Evolutionary conservation across 768 basidiomycete genomes (phyloP).

Genomic region (Pleurotus giganteus): DNA sequence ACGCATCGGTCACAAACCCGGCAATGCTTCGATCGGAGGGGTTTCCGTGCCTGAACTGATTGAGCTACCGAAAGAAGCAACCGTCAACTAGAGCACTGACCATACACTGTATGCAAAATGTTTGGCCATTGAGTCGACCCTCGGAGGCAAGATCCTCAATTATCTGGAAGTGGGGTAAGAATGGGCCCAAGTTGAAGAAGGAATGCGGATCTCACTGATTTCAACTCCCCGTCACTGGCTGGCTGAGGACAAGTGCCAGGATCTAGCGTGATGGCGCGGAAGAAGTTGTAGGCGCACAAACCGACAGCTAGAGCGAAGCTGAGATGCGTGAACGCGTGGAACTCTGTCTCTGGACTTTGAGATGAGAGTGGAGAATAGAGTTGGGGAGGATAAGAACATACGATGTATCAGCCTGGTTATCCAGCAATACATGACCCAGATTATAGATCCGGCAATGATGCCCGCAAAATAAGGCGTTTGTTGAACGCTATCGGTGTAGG

Average conservation of each 20-base stretch:
- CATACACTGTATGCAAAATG: constrained; percentile 97
- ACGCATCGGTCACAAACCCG: constrained; percentile 88
- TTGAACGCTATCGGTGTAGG: constrained; percentile 79
- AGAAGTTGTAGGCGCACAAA: constrained; percentile 86
- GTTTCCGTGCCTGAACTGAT: constrained; percentile 67
- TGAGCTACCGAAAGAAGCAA: not conserved
- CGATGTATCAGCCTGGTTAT: constrained; percentile 70
- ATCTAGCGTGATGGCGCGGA: constrained; percentile 84
- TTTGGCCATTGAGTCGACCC: constrained; percentile 90
- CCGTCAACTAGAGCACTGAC: constrained; percentile 35
- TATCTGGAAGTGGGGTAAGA: constrained; percentile 43
- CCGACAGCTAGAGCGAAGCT: constrained; percentile 67
- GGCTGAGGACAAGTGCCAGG: constrained; percentile 86
- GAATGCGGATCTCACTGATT: constrained; percentile 55
- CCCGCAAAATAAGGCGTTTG: constrained; percentile 92
- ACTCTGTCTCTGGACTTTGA: constrained; percentile 62
- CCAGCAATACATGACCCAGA: constrained; percentile 90
- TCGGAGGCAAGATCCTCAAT: constrained; percentile 89
- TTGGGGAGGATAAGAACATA: constrained; percentile 29
- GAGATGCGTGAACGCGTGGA: constrained; percentile 74
- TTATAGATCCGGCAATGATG: constrained; percentile 80
- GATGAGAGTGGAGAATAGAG: constrained; percentile 30
- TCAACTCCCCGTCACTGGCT: constrained; percentile 79
- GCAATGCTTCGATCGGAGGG: constrained; percentile 94
- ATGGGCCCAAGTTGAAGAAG: not conserved